Conservation (phyloP, 345 rosid species). For the Pseudoturritis turrita region DNA sequence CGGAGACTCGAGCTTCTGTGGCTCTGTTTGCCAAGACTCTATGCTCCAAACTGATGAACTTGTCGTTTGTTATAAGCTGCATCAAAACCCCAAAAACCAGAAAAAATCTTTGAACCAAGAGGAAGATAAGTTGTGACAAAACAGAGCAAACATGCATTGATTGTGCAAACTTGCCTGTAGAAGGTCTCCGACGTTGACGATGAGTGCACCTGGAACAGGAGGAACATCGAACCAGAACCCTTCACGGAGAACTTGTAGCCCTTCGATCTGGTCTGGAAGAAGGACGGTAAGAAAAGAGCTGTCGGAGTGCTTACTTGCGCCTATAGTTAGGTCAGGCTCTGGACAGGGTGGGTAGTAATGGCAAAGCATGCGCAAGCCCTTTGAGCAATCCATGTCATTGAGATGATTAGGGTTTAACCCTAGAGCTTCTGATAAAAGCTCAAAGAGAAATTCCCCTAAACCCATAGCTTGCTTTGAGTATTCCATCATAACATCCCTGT, state of each 20-base stretch:
- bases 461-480: conserved; percentile 33
- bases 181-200: conserved; percentile 54
- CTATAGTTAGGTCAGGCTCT: conserved; percentile 49
- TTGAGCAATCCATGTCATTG: conserved; percentile 34
- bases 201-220: conserved; percentile 43
- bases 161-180: conserved; percentile 41
- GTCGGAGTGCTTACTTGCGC: conserved; percentile 45
- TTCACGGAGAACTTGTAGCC: conserved; percentile 47
- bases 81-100: neutral
- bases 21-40: conserved; percentile 41
- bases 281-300: conserved; percentile 48
- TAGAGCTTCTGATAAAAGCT: conserved; percentile 53
- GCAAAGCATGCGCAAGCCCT: conserved; percentile 35
- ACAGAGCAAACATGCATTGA: neutral
- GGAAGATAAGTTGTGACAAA: neutral
- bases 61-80: conserved; percentile 46
- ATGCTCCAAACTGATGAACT: conserved; percentile 41
- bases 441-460: conserved; percentile 35
- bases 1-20: conserved; percentile 32
- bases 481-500: conserved; percentile 40
- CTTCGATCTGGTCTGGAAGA: conserved; percentile 54
- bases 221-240: conserved; percentile 45
- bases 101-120: neutral
- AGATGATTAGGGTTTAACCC: conserved; percentile 40
- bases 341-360: conserved; percentile 65